Base-by-base conservation (phyloP, 2,329 filamentous ascomycete species). In the Colletotrichum sp. region DNA sequence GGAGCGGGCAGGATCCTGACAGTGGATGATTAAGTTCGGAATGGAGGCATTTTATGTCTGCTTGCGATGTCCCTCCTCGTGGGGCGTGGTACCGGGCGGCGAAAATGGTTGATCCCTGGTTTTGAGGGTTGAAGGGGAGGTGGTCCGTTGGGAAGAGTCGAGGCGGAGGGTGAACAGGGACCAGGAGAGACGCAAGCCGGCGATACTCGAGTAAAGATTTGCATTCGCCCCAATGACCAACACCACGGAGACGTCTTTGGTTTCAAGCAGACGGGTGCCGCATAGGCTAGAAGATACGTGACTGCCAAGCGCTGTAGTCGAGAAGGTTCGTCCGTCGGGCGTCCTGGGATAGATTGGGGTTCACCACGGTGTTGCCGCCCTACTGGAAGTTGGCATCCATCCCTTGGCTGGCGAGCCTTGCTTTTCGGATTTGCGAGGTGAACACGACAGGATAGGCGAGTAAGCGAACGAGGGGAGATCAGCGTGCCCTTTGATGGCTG, bases 31-130 rank as follows among this genome's bases (percentile, higher is more conserved):
- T 70, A 72, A 75, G 71, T 76, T 78, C 76, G 77, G 76, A 76
- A 76, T 74, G 74, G 74, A 78, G 77, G 77, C 76, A 78, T 78
- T 78, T 77, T 78, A 78, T 78, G 77, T 77, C 69, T 74, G 74
- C 74, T 67, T 77, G 66, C 36, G 75, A 72, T 72, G 76, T 72
- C 59, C 66, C 67, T 71, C 65, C 67, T 71, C 75, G 62, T 76
- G 72, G 72, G 76, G 74, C 64, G 67, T 68, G 62, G 65, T 59
- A 66, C 49, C 71, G 68, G 60, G 67, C 71, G 63, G 52, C 64
- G 49, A 77, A 59, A 75, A 71, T 73, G 76, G 76, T 62, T 77
- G 75, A 77, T 77, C 75, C 76, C 62, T 70, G 68, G 67, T 77
- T 44, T 39, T 44, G 71, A 77, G 44, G 66, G 57, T 71, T 60